A percentile compares a stretch with the other conserved stretches of the same genome.
Evolutionary conservation across 2,329 filamentous ascomycete genomes (phyloP).

Genomic region (Pseudogymnoascus sp.): DNA sequence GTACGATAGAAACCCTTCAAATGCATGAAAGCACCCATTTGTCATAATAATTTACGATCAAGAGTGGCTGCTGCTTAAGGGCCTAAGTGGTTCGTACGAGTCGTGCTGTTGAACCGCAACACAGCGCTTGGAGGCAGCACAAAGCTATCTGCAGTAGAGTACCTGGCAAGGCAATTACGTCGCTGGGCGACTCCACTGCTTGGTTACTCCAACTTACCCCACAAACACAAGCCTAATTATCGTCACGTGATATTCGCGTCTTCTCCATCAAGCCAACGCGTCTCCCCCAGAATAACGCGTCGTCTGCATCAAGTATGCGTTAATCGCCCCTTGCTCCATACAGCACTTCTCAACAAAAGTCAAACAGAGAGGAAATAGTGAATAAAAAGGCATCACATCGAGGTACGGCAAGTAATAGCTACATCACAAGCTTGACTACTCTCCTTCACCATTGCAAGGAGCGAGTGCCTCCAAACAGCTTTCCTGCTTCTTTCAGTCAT

Average conservation of each 20-base stretch:
- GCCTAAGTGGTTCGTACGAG: background rate
- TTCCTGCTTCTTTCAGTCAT: background rate
- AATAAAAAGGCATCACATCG: background rate
- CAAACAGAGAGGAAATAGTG: background rate
- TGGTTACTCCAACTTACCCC: conserved; percentile 2
- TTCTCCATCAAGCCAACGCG: background rate
- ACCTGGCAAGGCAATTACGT: background rate
- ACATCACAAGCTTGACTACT: background rate
- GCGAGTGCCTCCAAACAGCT: background rate
- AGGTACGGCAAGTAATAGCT: background rate
- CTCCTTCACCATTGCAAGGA: background rate
- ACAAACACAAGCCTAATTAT: background rate
- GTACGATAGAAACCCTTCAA: background rate
- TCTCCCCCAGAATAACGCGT: background rate
- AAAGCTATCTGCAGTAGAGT: background rate
- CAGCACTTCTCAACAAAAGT: background rate
- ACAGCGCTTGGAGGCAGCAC: background rate
- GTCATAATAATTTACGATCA: background rate
- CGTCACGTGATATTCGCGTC: conserved; percentile 2
- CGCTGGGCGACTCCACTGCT: background rate
- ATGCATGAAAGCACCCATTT: background rate
- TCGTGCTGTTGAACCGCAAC: background rate
- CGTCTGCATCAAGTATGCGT: background rate
- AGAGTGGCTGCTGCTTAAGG: background rate
- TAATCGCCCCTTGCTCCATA: background rate